Base-by-base conservation (phyloP, 73 alveolate species). In the Urostyla sp. region DNA sequence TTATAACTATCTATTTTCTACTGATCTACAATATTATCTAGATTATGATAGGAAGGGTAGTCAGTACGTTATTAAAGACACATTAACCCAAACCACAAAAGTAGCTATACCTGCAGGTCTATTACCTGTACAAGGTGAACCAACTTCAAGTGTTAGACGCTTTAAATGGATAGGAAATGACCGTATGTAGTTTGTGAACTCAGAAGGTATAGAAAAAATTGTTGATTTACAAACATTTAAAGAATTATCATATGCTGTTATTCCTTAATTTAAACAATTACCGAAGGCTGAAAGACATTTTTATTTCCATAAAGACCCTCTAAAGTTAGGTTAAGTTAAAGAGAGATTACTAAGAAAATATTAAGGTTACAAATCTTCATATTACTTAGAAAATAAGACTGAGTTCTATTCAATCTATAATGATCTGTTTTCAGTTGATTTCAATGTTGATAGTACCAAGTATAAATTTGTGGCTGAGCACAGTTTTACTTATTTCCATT, bases 1-100 rank as follows among this genome's bases (percentile, higher is more conserved):
- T 48, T 50, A 54, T 30, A 69, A 69, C 69, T 69, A 69, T 23
- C 31, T 69, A 24, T 69, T 34, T 69, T 69, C 83, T 5, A 67
- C 83, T 13, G 69, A 69, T 46, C 36, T 69, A 30, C 40, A 46
- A 69, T 48, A 48, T 44, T 69, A 69, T 49, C 32, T 69, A 52
- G 83, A 69, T 69, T 69, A 46, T 30, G 69, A 69, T 69, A 44
- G 69, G 30, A 27, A 45, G 45, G 4, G 7, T 4, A 69, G 32
- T 48, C 35, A 27, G 16, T 69, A 46, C 38, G 69, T 69, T 13
- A 69, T 69, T 26, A 69, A 69, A 37, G 69, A 69, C 27, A 46
- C 72, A 2, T 28, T 69, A 16, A 49, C 67, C 16, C 37, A 49
- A 28, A 48, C 40, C 20, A 54, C 34, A 37, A 28, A 23, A 10